Evolutionary conservation across 805 yeast genomes (phyloP).

Genomic region (Suhomyces faveliae): DNA sequence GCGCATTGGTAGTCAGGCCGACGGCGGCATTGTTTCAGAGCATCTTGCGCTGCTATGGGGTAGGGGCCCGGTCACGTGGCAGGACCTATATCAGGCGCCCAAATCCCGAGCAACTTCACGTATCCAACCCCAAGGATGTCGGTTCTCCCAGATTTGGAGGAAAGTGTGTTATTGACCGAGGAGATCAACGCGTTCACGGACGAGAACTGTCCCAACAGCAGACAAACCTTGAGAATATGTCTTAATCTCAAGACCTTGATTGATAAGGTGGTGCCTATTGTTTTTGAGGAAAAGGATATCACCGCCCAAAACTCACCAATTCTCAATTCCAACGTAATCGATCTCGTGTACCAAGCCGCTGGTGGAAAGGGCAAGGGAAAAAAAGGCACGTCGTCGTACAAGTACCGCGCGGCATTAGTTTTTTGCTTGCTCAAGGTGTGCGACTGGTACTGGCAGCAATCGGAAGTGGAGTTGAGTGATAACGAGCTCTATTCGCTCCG

Average conservation of each 20-base stretch:
- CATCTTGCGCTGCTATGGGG: neutral
- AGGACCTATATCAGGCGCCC: too few species aligned
- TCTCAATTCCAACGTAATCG: slow-evolving; percentile 56
- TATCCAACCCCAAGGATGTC: neutral
- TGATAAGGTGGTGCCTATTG: slow-evolving; percentile 69
- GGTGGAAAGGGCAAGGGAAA: slow-evolving; percentile 71
- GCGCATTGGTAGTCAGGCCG: neutral
- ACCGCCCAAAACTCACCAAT: slow-evolving; percentile 57
- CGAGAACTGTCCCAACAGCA: slow-evolving; percentile 51
- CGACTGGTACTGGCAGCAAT: slow-evolving; percentile 69
- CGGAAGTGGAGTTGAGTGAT: slow-evolving; percentile 61
- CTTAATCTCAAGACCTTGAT: slow-evolving; percentile 70
- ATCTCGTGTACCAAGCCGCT: slow-evolving; percentile 67
- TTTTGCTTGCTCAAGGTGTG: slow-evolving; percentile 75
- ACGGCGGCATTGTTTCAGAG: neutral
- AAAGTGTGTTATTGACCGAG: neutral
- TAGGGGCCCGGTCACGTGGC: neutral
- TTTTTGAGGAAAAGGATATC: slow-evolving; percentile 50
- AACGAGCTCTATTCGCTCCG: slow-evolving; percentile 60
- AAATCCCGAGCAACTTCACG: neutral
- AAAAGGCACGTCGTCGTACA: slow-evolving; percentile 51
- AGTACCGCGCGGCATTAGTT: slow-evolving; percentile 65
- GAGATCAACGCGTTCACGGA: slow-evolving; percentile 11
- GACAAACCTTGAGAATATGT: slow-evolving; percentile 69
- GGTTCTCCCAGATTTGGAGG: neutral